phyloP scores from a whole-genome alignment of 495 filamentous ascomycete species.

The Aspergillus haitiensis region DNA sequence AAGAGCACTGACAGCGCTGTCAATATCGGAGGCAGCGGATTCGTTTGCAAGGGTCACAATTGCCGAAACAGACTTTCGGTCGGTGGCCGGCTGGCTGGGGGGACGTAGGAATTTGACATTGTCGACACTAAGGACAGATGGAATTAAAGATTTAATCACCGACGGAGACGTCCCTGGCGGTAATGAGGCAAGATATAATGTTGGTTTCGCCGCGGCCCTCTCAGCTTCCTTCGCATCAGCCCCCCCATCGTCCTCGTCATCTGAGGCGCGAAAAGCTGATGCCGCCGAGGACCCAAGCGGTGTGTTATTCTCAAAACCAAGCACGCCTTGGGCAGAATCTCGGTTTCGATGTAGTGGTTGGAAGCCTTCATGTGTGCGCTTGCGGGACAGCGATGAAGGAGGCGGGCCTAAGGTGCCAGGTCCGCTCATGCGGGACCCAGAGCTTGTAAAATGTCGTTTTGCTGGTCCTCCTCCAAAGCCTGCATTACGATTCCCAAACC shows the following conservation, averaged over 20 bases:
- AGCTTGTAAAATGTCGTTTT: slow-evolving; percentile 57
- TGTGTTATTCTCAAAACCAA: slow-evolving; percentile 58
- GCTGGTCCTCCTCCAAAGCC: slow-evolving; percentile 46
- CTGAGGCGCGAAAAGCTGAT: slow-evolving; percentile 50
- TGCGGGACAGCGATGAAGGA: slow-evolving; percentile 52
- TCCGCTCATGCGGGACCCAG: slow-evolving; percentile 61
- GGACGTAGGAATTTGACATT: slow-evolving; percentile 72
- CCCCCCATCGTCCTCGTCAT: slow-evolving; percentile 53
- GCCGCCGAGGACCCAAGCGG: slow-evolving; percentile 38
- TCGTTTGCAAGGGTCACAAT: slow-evolving; percentile 85
- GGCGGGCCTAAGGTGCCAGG: slow-evolving; percentile 73
- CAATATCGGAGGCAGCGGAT: slow-evolving; percentile 81
- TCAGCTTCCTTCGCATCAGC: slow-evolving; percentile 59
- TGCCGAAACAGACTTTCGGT: slow-evolving; percentile 76
- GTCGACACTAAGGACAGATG: slow-evolving; percentile 68
- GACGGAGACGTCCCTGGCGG: slow-evolving; percentile 68
- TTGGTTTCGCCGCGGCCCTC: slow-evolving; percentile 79
- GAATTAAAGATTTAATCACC: slow-evolving; percentile 72
- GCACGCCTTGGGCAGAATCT: slow-evolving; percentile 43
- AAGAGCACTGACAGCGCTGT: slow-evolving; percentile 70
- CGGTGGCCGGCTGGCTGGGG: slow-evolving; percentile 55
- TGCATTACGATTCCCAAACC: slow-evolving; percentile 41
- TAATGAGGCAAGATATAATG: slow-evolving; percentile 67
- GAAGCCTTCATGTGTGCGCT: slow-evolving; percentile 53
- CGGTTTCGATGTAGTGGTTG: slow-evolving; percentile 37